These are phyloP conservation scores for Musa beccarii DNA, from an alignment of 176 grass and related monocot genomes.

Conservation along the genomic window DNA sequence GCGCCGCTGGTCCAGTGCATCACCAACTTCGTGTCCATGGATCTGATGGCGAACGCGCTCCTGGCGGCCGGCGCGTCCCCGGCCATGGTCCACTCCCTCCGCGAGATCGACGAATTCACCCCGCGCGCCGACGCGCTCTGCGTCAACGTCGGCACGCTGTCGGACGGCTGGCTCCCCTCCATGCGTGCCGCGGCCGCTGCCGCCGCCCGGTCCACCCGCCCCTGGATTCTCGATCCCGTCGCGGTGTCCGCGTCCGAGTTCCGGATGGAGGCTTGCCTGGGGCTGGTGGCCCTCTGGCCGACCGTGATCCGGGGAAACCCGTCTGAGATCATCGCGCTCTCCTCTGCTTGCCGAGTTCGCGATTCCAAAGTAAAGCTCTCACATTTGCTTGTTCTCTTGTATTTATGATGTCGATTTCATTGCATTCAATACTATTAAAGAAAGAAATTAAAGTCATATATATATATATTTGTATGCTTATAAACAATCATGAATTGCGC, in stretches of 20 bases:
- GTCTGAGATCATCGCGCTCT: conserved; percentile 78
- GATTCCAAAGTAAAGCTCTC: conserved; percentile 43
- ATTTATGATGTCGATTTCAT: too few relatives aligned
- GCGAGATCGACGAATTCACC: conserved; percentile 70
- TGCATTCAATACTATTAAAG: too few relatives aligned
- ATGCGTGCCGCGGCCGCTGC: conserved; percentile 45
- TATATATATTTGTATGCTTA: too few relatives aligned
- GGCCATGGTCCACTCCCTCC: conserved; percentile 67
- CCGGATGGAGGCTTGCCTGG: conserved; percentile 69
- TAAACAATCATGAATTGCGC: too few relatives aligned
- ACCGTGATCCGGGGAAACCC: conserved; percentile 71
- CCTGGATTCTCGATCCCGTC: conserved; percentile 84
- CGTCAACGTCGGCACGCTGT: conserved; percentile 82
- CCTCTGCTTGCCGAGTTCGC: conserved; percentile 24
- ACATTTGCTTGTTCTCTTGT: not conserved
- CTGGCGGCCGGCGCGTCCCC: conserved; percentile 72
- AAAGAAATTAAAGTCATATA: too few relatives aligned
- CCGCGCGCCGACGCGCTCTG: conserved; percentile 49
- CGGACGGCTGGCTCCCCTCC: conserved; percentile 65
- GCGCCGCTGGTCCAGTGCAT: conserved; percentile 81
- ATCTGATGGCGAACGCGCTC: conserved; percentile 63
- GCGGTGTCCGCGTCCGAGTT: conserved; percentile 56
- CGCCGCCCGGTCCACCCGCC: conserved; percentile 31
- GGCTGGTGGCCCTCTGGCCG: conserved; percentile 44
- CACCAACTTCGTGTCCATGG: conserved; percentile 93